Percentiles rank a stretch among this genome's conserved stretches.
These are phyloP conservation scores for Phytophthora uliginosa DNA, from an alignment of 352 stramenopile genomes.

Conservation along the genomic window DNA sequence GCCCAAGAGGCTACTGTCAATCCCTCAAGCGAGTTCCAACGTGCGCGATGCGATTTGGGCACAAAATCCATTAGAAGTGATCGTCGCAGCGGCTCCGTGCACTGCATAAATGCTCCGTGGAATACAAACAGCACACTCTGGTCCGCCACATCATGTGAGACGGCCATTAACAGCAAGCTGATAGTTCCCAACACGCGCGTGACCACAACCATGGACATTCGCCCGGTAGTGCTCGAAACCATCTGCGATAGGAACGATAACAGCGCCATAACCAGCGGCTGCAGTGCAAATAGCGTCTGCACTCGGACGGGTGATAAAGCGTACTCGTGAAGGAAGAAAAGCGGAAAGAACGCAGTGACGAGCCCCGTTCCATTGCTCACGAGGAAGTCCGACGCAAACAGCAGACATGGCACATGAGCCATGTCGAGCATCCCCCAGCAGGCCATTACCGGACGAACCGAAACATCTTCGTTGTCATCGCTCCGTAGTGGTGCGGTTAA, in stretches of 20 bases:
- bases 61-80: conserved; percentile 88
- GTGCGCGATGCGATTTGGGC: conserved; percentile 59
- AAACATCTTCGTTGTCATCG: conserved; percentile 17
- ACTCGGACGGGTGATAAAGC: conserved; percentile 61
- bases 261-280: conserved; percentile 59
- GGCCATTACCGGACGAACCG: conserved; percentile 9
- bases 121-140: conserved; percentile 67
- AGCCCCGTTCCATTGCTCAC: conserved; percentile 74
- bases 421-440: conserved; percentile 48
- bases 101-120: conserved; percentile 66
- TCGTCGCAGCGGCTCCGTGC: conserved; percentile 66
- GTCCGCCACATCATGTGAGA: conserved; percentile 31
- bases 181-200: conserved; percentile 51
- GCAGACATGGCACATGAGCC: conserved; percentile 64
- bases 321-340: conserved; percentile 77
- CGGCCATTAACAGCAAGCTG: conserved; percentile 60
- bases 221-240: conserved; percentile 39
- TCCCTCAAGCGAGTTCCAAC: conserved; percentile 79
- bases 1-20: conserved; percentile 71
- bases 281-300: conserved; percentile 63
- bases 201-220: conserved; percentile 70
- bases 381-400: conserved; percentile 79
- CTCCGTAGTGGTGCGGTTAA: conserved; percentile 12
- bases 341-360: conserved; percentile 65
- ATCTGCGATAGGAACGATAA: conserved; percentile 57